A percentile compares a stretch with the other conserved stretches of the same genome.
Evolutionary conservation across 129 eudicot species (phyloP).

Genomic region (Arctium lappa): DNA sequence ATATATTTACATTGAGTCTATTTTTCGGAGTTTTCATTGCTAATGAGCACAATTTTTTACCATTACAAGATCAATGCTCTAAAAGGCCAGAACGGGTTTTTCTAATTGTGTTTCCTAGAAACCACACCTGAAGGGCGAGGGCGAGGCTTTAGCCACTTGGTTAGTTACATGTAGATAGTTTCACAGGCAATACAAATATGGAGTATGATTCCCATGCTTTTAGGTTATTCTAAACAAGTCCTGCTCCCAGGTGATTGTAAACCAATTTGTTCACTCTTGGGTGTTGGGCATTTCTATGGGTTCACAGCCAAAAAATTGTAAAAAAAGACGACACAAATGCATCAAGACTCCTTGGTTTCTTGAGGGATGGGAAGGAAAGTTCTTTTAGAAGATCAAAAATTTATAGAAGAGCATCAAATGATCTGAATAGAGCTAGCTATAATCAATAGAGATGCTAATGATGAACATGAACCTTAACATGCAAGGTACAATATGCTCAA

Average conservation of each 20-base stretch:
- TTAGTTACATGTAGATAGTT: too few species aligned
- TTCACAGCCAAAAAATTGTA: too few species aligned
- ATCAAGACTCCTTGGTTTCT: not conserved
- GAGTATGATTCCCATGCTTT: too few species aligned
- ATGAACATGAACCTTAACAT: not conserved
- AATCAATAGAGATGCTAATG: not conserved
- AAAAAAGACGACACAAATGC: too few species aligned
- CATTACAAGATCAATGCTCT: not conserved
- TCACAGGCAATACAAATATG: too few species aligned
- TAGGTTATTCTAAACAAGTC: too few species aligned
- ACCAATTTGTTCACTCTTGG: too few species aligned
- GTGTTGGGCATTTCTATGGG: too few species aligned
- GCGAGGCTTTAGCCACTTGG: too few species aligned
- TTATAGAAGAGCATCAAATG: not conserved
- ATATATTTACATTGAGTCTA: conserved; percentile 2
- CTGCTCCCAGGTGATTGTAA: too few species aligned
- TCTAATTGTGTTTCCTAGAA: too few species aligned
- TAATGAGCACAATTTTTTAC: not conserved
- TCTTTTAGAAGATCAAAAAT: not conserved
- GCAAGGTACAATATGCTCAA: not conserved
- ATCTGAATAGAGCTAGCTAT: not conserved
- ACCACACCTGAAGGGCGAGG: too few species aligned
- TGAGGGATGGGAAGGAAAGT: not conserved
- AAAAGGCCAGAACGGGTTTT: not conserved
- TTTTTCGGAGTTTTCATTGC: not conserved